A percentile compares a stretch with the other conserved stretches of the same genome.
Evolutionary conservation across 2,329 filamentous ascomycete genomes (phyloP).

Genomic region (Pestalotiopsis sp.): DNA sequence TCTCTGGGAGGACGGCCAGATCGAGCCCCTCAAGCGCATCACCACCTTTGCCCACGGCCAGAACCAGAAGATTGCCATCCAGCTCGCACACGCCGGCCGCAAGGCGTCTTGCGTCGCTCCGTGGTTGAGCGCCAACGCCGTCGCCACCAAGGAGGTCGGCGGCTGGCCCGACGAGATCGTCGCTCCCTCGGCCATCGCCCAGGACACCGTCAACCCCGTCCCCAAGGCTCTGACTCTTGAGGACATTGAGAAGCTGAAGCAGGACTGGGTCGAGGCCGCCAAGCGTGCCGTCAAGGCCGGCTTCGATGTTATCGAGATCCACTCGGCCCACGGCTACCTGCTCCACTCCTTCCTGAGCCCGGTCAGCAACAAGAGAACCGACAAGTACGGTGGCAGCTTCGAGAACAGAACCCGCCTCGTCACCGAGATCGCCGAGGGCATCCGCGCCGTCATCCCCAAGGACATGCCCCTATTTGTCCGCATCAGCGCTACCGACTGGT

Average conservation of each 20-base stretch:
- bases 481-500: constrained; percentile 69
- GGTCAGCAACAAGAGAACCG: constrained; percentile 66
- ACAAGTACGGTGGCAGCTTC: constrained; percentile 69
- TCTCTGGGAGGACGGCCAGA: constrained; percentile 83
- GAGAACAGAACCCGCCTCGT: constrained; percentile 72
- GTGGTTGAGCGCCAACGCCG: constrained; percentile 28
- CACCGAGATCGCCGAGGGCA: constrained; percentile 66
- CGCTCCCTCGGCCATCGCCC: constrained; percentile 52
- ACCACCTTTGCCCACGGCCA: constrained; percentile 57
- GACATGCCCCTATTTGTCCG: constrained; percentile 69
- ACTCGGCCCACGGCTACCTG: constrained; percentile 79
- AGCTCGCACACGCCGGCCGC: constrained; percentile 65
- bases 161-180: constrained; percentile 54
- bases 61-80: constrained; percentile 68
- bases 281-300: constrained; percentile 44
- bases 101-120: constrained; percentile 38
- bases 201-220: constrained; percentile 52
- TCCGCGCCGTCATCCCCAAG: constrained; percentile 62
- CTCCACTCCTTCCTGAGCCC: constrained; percentile 72
- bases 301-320: constrained; percentile 70
- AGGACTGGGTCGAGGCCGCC: constrained; percentile 36
- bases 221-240: constrained; percentile 60
- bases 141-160: constrained; percentile 31
- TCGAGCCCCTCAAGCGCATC: constrained; percentile 69
- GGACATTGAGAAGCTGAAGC: constrained; percentile 36